phyloP scores from a whole-genome alignment of 2,329 filamentous ascomycete genomes.

The Pyrenochaeta sp. region DNA sequence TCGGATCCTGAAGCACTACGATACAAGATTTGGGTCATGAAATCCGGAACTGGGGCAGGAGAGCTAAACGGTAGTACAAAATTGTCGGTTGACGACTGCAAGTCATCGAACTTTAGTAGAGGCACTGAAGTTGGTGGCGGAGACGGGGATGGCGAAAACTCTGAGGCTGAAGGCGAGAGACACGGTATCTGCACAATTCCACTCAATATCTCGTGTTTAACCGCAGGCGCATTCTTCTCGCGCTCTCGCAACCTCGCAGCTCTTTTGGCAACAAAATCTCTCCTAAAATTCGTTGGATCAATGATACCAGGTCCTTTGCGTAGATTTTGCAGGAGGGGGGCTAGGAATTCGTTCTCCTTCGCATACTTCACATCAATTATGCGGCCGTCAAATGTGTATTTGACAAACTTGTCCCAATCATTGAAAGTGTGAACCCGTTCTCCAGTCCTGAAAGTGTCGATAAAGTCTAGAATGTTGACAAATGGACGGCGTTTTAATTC shows the following conservation, averaged over 20 bases:
- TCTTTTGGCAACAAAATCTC: neutral
- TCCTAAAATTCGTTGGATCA: neutral
- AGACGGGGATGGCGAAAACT: neutral
- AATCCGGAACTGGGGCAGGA: neutral
- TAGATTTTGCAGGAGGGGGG: conserved; percentile 3
- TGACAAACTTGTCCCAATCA: neutral
- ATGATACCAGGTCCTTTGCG: neutral
- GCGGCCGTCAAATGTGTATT: neutral
- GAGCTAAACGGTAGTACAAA: neutral
- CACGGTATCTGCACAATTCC: neutral
- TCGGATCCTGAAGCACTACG: neutral
- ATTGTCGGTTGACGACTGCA: neutral
- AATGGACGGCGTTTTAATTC: neutral
- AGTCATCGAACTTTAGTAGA: neutral
- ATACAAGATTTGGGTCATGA: neutral
- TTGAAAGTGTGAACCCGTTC: neutral
- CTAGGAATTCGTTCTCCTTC: conserved; percentile 5
- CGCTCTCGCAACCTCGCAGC: neutral
- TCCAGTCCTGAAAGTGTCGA: neutral
- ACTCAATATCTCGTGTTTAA: neutral
- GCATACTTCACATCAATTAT: conserved; percentile 1
- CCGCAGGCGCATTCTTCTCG: neutral
- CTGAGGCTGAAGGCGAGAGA: neutral
- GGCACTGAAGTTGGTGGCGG: neutral
- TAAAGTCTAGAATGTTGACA: conserved; percentile 9